A percentile compares a stretch with the other conserved stretches of the same genome.
Conservation (phyloP, 2,329 filamentous ascomycete species). For the Aspergillus sergii region DNA sequence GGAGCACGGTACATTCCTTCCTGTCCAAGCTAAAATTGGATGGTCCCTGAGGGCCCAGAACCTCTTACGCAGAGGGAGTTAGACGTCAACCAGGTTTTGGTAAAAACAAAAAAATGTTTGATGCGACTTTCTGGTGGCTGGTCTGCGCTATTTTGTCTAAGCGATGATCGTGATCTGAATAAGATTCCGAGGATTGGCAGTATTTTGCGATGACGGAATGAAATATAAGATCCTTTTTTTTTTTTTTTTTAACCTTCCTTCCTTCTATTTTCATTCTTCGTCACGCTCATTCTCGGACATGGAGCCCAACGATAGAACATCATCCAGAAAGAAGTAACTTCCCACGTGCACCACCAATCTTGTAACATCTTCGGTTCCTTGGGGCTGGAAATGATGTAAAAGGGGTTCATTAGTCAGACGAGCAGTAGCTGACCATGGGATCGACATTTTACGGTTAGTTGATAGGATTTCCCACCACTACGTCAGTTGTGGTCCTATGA, state of each 20-base stretch:
- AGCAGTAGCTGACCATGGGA: background rate
- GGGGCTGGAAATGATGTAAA: background rate
- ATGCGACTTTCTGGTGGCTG: constrained; percentile 1
- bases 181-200: background rate
- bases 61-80: constrained; percentile 8
- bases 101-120: background rate
- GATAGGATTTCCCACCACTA: constrained; percentile 7
- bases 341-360: constrained; percentile 2
- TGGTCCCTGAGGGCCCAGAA: constrained; percentile 27
- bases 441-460: background rate
- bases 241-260: background rate
- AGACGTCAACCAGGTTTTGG: background rate
- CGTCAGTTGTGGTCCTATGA: constrained; percentile 27
- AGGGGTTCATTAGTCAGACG: background rate
- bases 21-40: constrained; percentile 4
- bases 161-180: background rate
- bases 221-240: too few species aligned
- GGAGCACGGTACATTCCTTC: background rate
- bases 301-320: background rate
- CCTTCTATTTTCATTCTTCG: background rate
- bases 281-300: too few species aligned
- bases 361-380: background rate
- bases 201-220: background rate
- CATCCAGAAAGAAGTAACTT: background rate
- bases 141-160: constrained; percentile 6